Evolutionary conservation across 176 grass and related monocot genomes (phyloP).

Genomic region (Tillandsia leiboldiana): DNA sequence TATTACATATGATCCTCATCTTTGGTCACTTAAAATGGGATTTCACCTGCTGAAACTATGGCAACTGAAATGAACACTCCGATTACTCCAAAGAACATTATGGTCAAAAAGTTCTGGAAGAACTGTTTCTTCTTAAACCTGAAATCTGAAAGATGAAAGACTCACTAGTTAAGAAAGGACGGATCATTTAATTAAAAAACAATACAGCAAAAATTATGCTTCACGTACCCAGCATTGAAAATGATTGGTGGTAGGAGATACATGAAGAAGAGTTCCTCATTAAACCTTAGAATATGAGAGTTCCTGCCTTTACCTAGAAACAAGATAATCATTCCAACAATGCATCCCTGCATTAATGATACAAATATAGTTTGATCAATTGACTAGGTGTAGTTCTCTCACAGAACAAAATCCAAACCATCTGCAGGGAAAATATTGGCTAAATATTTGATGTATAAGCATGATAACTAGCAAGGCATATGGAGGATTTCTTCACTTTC

Average conservation of each 20-base stretch:
- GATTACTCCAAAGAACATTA: conserved; percentile 74
- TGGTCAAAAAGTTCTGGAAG: conserved; percentile 90
- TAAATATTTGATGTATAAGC: background rate
- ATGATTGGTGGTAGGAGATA: conserved; percentile 84
- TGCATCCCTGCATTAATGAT: conserved; percentile 37
- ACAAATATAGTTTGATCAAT: background rate
- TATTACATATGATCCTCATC: no score
- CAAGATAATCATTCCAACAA: conserved; percentile 53
- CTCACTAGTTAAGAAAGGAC: background rate
- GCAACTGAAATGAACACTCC: conserved; percentile 75
- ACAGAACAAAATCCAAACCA: background rate
- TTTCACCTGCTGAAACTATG: conserved; percentile 58
- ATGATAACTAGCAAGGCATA: background rate
- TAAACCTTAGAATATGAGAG: conserved; percentile 72
- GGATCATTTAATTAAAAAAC: background rate
- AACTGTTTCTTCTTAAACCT: conserved; percentile 98
- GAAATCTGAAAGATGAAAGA: conserved; percentile 38
- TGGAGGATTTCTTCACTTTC: background rate
- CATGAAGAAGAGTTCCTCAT: conserved; percentile 90
- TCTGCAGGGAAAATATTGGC: background rate
- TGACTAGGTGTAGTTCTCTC: background rate
- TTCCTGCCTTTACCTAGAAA: conserved; percentile 48
- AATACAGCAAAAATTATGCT: conserved; percentile 5
- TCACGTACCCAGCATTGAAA: conserved; percentile 72
- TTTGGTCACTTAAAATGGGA: background rate